Base-by-base conservation (phyloP, 441 rosid genomes). In the Populus hybrid region DNA sequence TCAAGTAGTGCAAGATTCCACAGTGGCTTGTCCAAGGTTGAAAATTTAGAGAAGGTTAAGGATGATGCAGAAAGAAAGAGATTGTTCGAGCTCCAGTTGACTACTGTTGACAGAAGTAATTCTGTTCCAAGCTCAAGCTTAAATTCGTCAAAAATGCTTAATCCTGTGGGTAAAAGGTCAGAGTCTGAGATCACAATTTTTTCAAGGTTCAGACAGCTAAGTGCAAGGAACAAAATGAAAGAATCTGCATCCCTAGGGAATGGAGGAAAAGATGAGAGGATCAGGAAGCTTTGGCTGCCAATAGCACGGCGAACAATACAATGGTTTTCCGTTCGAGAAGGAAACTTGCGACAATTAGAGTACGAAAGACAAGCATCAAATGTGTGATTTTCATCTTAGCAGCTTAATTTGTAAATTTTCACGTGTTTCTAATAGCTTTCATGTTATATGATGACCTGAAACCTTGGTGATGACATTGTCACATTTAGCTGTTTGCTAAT, bases 251-350 rank as follows among this genome's bases (percentile, higher is more conserved):
- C 21, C 1, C 78, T 73, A 0, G 35, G 30, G 18, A 70, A 57
- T 67, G 20, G 63, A 20, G 77, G 67, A 20, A 77, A 72, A 40
- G 88, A 87, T 40, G 90, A 84, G 73, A 84, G 83, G 42, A 78
- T 50, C 40, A 82, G 84, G 70, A 79, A 32, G 78, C 74, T 86
- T 42, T 89, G 91, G 92, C 70, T 89, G 57, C 90, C 87, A n/a
- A 86, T 87, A 11, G 90, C 84, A 12, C 70, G 80, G 34, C 79
- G 82, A 78, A 87, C 94, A 14, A 83, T 89, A 54, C 85, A 80
- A 26, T 86, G 91, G 91, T 84, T 85, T 77, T 82, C 86, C 32
- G 81, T 81, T 64, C 67, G 83, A 69, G 85, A 87, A n/a, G 75
- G 79, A 23, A 71, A 67, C 67, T 73, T 73, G 2, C 72, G 69